These are phyloP conservation scores for Venustampulla echinocandica DNA, from an alignment of 495 filamentous ascomycete genomes.

Conservation along the genomic window DNA sequence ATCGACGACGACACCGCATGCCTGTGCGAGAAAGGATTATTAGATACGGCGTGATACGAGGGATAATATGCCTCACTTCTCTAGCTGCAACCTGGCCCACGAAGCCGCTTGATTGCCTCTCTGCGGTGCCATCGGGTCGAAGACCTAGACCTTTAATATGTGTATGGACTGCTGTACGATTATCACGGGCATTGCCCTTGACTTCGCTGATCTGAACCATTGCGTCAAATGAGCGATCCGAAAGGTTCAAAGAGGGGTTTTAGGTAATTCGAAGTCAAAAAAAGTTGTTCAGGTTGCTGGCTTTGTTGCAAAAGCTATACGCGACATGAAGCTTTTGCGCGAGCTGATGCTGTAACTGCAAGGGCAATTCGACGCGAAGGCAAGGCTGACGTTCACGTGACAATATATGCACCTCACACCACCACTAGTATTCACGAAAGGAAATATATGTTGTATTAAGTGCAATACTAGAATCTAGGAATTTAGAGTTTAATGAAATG, in stretches of 20 bases:
- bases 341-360: too few relatives aligned
- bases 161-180: slow-evolving; percentile 90
- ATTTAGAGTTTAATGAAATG: too few relatives aligned
- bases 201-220: slow-evolving; percentile 97
- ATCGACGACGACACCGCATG: slow-evolving; percentile 90
- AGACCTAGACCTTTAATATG: slow-evolving; percentile 94
- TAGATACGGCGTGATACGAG: not conserved
- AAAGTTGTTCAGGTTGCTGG: too few relatives aligned
- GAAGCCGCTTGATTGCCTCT: slow-evolving; percentile 68
- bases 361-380: too few relatives aligned
- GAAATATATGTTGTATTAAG: too few relatives aligned
- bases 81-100: slow-evolving; percentile 81
- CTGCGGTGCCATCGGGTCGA: slow-evolving; percentile 71
- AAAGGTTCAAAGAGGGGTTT: not conserved
- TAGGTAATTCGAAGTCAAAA: not conserved
- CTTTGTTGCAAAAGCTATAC: too few relatives aligned
- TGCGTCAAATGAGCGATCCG: slow-evolving; percentile 2
- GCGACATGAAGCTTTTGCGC: too few relatives aligned
- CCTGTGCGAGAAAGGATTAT: slow-evolving; percentile 35
- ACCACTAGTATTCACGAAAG: too few relatives aligned
- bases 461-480: too few relatives aligned
- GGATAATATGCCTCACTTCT: slow-evolving; percentile 47
- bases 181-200: slow-evolving; percentile 89
- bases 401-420: too few relatives aligned
- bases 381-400: too few relatives aligned